Evolutionary conservation across 345 rosid species (phyloP), one percentile per base, ranked within the genome.

Genomic region (Schrenkiella parvula): DNA sequence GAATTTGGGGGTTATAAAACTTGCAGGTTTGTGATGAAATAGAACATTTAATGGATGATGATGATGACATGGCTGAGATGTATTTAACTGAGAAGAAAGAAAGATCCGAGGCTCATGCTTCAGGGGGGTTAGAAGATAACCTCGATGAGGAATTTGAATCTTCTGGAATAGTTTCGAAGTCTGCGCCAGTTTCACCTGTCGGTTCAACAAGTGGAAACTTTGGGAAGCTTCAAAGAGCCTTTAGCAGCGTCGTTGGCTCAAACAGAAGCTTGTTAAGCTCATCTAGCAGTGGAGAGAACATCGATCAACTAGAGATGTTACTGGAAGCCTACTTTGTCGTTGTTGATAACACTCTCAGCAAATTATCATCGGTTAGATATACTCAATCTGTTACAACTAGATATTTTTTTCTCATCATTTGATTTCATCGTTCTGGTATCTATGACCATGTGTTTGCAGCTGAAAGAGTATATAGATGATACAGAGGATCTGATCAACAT

Each of bases 51-150:
- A 91, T 91, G 97, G 97, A 93, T 70, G 98, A 93, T 80, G 99
- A 95, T 65, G 95, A 87, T 46, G 99, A 95, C 77, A 95, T 95
- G 99, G 99, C 97, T 74, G 95, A 88, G 84, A 91, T 95, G 99
- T 85, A 95, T 76, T 88, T 95, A 46, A 91, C 99, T 0, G 97
- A 95, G 82, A 95, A 95, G 78, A 95, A 87, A 75, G 84, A 76
- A 77, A 85, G 85, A 77, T 72, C 64, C 22, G 96, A 93, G 75
- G 89, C 84, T 81, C 83, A 80, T 80, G 82, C 82, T 37, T 66
- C 80, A 19, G 78, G 57, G 34, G 92, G 87, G 26, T 43, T 79
- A 55, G 67, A 77, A 61, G 67, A 78, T 61, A 65, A 73, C 74
- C 84, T 81, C 58, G 74, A 71, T 19, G 78, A 83, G 26, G 66